A percentile compares a stretch with the other conserved stretches of the same genome.
Conservation (phyloP, 441 rosid genomes). For the Adansonia rubrostipa region DNA sequence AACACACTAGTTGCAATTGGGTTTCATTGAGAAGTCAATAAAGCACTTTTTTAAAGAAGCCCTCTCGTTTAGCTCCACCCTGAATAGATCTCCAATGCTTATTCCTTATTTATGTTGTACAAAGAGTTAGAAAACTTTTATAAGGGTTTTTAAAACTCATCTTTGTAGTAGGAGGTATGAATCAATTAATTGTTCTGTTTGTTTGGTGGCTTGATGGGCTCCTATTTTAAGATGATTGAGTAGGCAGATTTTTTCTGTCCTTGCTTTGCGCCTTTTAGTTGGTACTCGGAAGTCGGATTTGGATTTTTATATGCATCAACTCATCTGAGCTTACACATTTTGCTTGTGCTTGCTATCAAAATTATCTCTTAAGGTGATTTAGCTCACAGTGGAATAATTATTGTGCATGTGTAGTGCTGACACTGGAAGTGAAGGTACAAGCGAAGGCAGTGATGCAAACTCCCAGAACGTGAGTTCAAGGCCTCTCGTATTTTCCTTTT, state of each 20-base stretch:
- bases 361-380: slow-evolving; percentile 16
- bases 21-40: slow-evolving; percentile 13
- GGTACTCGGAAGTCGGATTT: not conserved
- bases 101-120: not conserved
- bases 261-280: slow-evolving; percentile 12
- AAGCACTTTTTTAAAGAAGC: not conserved
- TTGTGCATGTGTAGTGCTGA: slow-evolving; percentile 61
- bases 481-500: slow-evolving; percentile 21
- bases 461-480: slow-evolving; percentile 70
- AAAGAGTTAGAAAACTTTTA: not conserved
- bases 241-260: not conserved
- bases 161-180: not conserved
- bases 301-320: slow-evolving; percentile 4
- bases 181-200: not conserved
- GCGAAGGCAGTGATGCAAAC: slow-evolving; percentile 94
- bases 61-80: slow-evolving; percentile 3
- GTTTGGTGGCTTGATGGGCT: slow-evolving; percentile 9
- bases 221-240: slow-evolving; percentile 17
- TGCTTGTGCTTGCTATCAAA: slow-evolving; percentile 19
- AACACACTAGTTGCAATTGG: not conserved
- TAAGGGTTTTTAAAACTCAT: not conserved
- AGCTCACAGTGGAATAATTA: slow-evolving; percentile 37
- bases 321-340: slow-evolving; percentile 14
- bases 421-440: slow-evolving; percentile 87
- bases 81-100: slow-evolving; percentile 13